phyloP scores from a whole-genome alignment of 75 land plant genomes.

The Selaginella moellendorffii region DNA sequence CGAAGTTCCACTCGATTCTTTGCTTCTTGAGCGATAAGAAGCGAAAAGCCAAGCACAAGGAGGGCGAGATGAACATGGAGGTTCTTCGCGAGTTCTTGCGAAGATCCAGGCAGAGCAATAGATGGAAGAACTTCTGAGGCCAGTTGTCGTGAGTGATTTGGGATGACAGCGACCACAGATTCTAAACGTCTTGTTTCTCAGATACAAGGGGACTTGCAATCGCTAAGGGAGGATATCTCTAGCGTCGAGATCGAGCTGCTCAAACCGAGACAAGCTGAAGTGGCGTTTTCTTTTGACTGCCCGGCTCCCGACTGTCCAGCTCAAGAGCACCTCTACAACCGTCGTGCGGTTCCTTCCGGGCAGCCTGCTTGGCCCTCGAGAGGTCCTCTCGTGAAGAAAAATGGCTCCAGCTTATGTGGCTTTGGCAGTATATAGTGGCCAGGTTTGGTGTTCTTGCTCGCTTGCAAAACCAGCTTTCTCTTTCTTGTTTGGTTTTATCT shows the following conservation, averaged over 20 bases:
- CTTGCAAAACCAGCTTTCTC: too few relatives aligned
- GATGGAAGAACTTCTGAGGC: not conserved
- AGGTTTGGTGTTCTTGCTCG: too few relatives aligned
- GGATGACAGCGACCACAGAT: too few relatives aligned
- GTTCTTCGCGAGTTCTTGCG: not conserved
- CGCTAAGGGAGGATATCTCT: conserved; percentile 1
- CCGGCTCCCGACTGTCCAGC: not conserved
- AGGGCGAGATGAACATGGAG: conserved; percentile 4
- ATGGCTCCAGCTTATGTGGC: not conserved
- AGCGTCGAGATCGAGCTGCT: not conserved
- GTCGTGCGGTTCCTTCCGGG: not conserved
- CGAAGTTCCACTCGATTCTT: not conserved
- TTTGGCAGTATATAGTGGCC: too few relatives aligned
- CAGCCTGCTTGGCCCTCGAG: not conserved
- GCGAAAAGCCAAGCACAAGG: conserved; percentile 5
- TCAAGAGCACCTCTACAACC: not conserved
- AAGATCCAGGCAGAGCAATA: not conserved
- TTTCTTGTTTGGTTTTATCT: too few relatives aligned
- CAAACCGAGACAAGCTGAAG: conserved; percentile 6
- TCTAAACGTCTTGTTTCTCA: not conserved
- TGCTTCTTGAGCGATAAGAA: not conserved
- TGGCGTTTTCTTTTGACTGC: not conserved
- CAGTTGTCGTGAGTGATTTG: not conserved
- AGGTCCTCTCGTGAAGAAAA: not conserved
- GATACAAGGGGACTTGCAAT: conserved; percentile 9